Percentiles rank a stretch among this genome's conserved stretches.
These are phyloP conservation scores for Saturnispora gosingensis DNA, from an alignment of 805 yeast species.

Conservation along the genomic window DNA sequence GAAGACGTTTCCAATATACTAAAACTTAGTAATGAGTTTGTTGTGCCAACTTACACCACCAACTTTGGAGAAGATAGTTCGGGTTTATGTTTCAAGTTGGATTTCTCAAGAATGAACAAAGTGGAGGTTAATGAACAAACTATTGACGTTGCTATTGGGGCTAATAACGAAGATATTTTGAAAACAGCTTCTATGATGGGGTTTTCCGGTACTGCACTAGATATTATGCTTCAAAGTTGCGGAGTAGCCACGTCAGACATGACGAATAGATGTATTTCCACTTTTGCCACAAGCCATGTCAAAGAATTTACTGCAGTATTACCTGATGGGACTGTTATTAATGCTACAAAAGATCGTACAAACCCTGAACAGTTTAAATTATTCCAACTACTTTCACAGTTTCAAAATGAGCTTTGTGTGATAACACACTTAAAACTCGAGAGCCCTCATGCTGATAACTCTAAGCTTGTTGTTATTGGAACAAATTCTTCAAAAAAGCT, in stretches of 20 bases:
- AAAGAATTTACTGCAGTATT: slow-evolving; percentile 18
- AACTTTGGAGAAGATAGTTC: background rate
- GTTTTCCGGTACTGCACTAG: slow-evolving; percentile 14
- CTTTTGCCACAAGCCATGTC: slow-evolving; percentile 10
- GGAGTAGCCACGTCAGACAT: slow-evolving; percentile 12
- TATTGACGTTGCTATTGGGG: slow-evolving; percentile 4
- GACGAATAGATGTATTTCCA: slow-evolving; percentile 8
- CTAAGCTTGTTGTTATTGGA: slow-evolving; percentile 15
- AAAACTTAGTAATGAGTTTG: slow-evolving; percentile 20
- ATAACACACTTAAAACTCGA: slow-evolving; percentile 13
- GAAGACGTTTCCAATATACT: slow-evolving; percentile 18
- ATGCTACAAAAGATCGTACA: background rate
- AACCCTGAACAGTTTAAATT: slow-evolving; percentile 3
- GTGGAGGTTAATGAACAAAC: slow-evolving; percentile 4
- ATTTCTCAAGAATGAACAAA: slow-evolving; percentile 13
- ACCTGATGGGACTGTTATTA: slow-evolving; percentile 21
- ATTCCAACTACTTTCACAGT: slow-evolving; percentile 11
- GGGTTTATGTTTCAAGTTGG: slow-evolving; percentile 12
- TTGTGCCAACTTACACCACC: slow-evolving; percentile 20
- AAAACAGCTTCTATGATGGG: background rate
- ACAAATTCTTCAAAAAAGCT: slow-evolving; percentile 12
- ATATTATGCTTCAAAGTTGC: slow-evolving; percentile 11
- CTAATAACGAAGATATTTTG: background rate
- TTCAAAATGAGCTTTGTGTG: slow-evolving; percentile 13
- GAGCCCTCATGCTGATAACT: background rate